These are phyloP conservation scores for Myochromella boudieri DNA, from an alignment of 768 basidiomycete genomes.

Conservation along the genomic window DNA sequence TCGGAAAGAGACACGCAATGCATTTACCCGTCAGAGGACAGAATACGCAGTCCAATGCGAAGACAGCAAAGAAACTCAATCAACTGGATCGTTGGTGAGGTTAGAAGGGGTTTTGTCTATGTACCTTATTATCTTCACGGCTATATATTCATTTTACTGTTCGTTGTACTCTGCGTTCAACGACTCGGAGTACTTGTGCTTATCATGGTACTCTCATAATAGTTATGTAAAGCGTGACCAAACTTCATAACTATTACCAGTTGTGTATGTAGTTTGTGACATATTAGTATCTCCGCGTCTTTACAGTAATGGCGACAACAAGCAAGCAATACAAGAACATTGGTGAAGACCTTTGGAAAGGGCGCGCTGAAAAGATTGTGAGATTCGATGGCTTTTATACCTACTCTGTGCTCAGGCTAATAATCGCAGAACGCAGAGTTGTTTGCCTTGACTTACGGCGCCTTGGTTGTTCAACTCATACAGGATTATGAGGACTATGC, in stretches of 20 bases:
- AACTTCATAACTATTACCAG: no score
- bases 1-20: conserved; percentile 92
- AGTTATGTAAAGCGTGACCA: no score
- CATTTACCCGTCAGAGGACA: conserved; percentile 93
- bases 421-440: conserved; percentile 87
- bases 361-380: conserved; percentile 92
- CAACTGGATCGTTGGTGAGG: conserved; percentile 59
- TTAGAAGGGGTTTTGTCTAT: conserved; percentile 4
- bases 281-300: no score
- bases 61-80: conserved; percentile 90
- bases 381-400: conserved; percentile 25
- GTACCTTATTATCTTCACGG: not conserved
- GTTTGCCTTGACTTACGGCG: conserved; percentile 95
- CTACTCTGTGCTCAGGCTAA: conserved; percentile 17
- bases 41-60: conserved; percentile 87
- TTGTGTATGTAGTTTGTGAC: no score
- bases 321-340: conserved; percentile 85
- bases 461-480: conserved; percentile 95
- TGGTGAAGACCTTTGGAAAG: conserved; percentile 96
- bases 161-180: no score
- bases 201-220: not conserved
- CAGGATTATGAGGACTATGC: conserved; percentile 99
- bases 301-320: conserved; percentile 67
- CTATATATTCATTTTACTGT: no score
- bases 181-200: not conserved